Evolutionary conservation across 2,329 filamentous ascomycete genomes (phyloP), one percentile per base, ranked within the genome.

Genomic region (Tympanopsis confertula): DNA sequence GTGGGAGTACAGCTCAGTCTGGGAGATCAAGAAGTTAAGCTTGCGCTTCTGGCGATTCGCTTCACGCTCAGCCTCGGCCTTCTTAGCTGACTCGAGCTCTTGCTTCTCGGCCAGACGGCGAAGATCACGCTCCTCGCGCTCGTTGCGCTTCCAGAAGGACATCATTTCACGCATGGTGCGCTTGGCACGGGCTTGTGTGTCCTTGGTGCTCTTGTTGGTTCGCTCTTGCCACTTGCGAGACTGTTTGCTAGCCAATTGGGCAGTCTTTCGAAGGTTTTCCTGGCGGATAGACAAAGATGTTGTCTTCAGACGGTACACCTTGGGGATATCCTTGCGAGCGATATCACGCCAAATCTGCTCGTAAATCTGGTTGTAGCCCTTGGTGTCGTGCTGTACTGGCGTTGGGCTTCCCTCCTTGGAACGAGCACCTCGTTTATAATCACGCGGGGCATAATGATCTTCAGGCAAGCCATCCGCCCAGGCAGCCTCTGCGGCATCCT

Each of bases 131-230:
- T 98, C 91, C 56, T 98, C 91, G 38, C 89, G 83, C 59, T 98
- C 91, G 57, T 98, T 98, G 40, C 89, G 82, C 63, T 96, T 96
- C 91, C 91, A 98, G 71, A 96, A 98, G 41, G 85, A 79, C 74
- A 95, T 91, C 91, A 98, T 98, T 62, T 98, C 91, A 55, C 91
- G 79, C 91, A 98, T 98, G 42, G 89, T 89, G 47, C 91, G 83
- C 69, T 98, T 98, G 41, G 91, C 91, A 35, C 91, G 79, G 30
- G 91, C 91, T 56, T 96, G 91, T 3, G 94, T 84, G 58, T 98
- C 91, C 59, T 98, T 98, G 57, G 85, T 91, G 54, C 88, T 93
- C 71, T 98, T 96, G 68, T 98, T 98, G 38, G 91, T 98, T 30
- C 87, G 83, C 42, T 93, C 75, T 59, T 98, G 93, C 91, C 91